phyloP scores from a whole-genome alignment of 306 rosid genomes.

The Vigna angularis region DNA sequence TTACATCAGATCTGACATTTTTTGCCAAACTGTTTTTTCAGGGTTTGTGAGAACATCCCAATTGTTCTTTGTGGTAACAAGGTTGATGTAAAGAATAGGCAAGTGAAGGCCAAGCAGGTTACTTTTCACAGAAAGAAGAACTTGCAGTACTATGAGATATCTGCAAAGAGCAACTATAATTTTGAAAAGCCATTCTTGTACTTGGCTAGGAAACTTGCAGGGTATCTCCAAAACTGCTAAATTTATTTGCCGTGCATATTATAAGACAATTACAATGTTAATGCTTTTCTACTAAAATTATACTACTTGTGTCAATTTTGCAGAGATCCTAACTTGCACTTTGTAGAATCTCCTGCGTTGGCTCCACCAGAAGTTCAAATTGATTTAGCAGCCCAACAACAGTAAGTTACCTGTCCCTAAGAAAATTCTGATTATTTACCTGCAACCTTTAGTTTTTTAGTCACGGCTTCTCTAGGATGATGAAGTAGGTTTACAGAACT shows the following conservation, averaged over 20 bases:
- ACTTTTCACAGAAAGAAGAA: slow-evolving; percentile 79
- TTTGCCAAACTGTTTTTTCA: slow-evolving; percentile 29
- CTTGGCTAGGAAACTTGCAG: slow-evolving; percentile 82
- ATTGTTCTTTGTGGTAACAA: slow-evolving; percentile 78
- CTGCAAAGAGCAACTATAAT: slow-evolving; percentile 77
- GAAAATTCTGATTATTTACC: neutral
- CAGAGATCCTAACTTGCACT: slow-evolving; percentile 73
- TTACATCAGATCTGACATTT: neutral
- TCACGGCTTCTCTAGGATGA: neutral
- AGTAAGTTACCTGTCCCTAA: slow-evolving; percentile 50
- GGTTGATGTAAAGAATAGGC: slow-evolving; percentile 83
- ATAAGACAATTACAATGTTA: neutral
- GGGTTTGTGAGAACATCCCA: slow-evolving; percentile 75
- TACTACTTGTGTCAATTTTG: slow-evolving; percentile 24
- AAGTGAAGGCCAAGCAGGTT: slow-evolving; percentile 79
- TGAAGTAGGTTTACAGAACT: neutral
- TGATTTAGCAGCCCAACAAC: slow-evolving; percentile 68
- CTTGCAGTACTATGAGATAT: slow-evolving; percentile 74
- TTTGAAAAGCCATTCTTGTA: slow-evolving; percentile 73
- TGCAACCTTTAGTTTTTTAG: too few species aligned
- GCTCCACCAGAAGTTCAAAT: slow-evolving; percentile 87
- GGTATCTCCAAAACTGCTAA: slow-evolving; percentile 41
- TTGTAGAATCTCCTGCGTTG: slow-evolving; percentile 81
- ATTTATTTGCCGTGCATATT: neutral
- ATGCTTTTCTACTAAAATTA: neutral